Base-by-base conservation (phyloP, 257 asterid genomes). In the Linderniella brevidens region DNA sequence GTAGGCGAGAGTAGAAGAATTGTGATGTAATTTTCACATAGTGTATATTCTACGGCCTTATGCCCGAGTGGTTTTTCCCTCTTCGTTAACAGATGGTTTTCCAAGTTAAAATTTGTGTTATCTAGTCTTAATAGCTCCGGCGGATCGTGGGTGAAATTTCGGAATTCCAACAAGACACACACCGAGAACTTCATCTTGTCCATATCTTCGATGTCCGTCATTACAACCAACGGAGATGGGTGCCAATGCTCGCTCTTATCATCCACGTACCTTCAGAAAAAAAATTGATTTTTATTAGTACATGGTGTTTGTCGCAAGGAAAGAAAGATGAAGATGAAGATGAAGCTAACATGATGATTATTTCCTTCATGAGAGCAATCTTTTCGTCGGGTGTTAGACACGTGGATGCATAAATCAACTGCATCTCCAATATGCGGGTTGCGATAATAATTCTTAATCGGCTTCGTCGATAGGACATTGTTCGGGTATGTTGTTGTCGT, bases 371-470 rank as follows among this genome's bases (percentile, higher is more conserved):
- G 19, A 11, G 3, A 1, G 76, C 74, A 38, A 83, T 76, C 71
- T 78, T 83, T 57, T 83, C 93, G 48, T 35, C 52, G 0, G 92
- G 80, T 52, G 97, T 88, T 9, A n/a, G 93, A 74, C 49, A 83
- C 65, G 52, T 80, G 90, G 54, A 78, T 72, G 46, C 78, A 66
- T 29, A 83, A 83, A 47, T 88, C 90, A 9, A 88, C 64, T 13
- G 90, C 66, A 40, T 88, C 97, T 50, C 90, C 86, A 93, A 84
- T 88, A 55, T 78, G 84, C 3, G 93, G 97, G 64, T 95, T 59
- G 32, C 32, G 32, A 6, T 25, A 25, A 25, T 25, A 25, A 6
- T 25, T 25, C 32, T 25, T 3, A 2, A 88, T 83, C 15, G 92
- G 88, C 66, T 76, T 80, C 13, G 90, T 76, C 3, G 92, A 50